Evolutionary conservation across 2,329 filamentous ascomycete genomes (phyloP), one percentile per base, ranked within the genome.

Genomic region (Didymella segeticola): DNA sequence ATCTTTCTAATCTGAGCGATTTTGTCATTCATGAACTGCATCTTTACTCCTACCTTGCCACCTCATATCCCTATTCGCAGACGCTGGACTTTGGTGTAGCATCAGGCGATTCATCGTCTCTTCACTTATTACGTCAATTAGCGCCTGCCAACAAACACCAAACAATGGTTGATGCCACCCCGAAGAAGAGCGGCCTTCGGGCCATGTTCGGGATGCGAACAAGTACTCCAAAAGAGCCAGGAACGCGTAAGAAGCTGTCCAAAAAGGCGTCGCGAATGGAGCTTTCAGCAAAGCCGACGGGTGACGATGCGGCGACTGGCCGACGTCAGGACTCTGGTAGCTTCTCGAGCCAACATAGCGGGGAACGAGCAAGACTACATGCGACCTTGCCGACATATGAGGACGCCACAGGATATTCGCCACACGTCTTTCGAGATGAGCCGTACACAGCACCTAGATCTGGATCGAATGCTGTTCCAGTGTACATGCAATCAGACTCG

Each of bases 281-380:
- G 26, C 25, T 56, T 48, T 34, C 41, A 12, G 23, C 30, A 22
- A 48, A 58, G 45, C 46, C 54, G 50, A 58, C 56, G 49, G 51
- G 22, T 11, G 46, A 45, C 17, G 45, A 42, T 30, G 57, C 50
- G 19, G 31, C 51, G 26, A 58, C 57, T 54, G 25, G 56, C 15
- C 36, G 48, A 19, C 64, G 63, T 31, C 64, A 66, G 55, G 62
- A 66, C 36, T 68, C 63, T 11, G 62, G 64, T 6, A 68, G 62
- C 51, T 68, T 65, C 26, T 63, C 56, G 9, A 58, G 56, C 27
- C 56, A 54, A 25, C n/a, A 60, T 39, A 63, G 56, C 29, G 61
- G 54, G 39, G 55, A 61, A 19, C 34, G 43, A 4, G 49, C 45
- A n/a, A 54, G 37, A 29, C 47, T 43, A 31, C 53, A 42, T 11